phyloP scores from a whole-genome alignment of 176 grass and related monocot genomes.

The Raddia distichophylla region DNA sequence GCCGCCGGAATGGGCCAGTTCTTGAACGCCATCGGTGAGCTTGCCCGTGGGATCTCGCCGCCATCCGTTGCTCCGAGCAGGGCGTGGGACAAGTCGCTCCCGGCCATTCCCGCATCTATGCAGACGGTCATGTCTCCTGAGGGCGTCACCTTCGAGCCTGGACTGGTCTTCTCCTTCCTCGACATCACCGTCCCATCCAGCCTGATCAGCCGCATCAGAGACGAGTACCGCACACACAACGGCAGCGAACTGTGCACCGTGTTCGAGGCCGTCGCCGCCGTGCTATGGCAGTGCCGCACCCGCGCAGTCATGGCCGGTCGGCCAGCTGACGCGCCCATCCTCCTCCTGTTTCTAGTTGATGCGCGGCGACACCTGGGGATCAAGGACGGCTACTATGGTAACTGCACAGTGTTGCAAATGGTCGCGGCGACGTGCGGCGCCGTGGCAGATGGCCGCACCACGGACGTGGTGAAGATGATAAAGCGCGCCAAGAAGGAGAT shows the following conservation, averaged over 20 bases:
- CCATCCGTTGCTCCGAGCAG: neutral
- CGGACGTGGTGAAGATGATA: neutral
- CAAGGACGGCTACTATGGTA: slow-evolving; percentile 7
- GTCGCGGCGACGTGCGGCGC: neutral
- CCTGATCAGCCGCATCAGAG: slow-evolving; percentile 2
- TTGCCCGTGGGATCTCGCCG: neutral
- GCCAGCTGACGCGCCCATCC: too few relatives aligned
- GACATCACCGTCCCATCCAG: neutral
- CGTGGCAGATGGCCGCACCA: neutral
- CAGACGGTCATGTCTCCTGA: neutral
- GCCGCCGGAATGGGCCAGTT: neutral
- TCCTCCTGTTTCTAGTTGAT: neutral
- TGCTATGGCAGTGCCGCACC: slow-evolving; percentile 8
- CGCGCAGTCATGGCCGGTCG: neutral
- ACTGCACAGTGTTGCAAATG: neutral
- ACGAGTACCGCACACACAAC: neutral
- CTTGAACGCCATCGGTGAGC: slow-evolving; percentile 17
- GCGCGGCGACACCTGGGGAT: neutral
- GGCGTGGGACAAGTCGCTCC: neutral
- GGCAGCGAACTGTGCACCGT: neutral
- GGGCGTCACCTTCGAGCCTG: neutral
- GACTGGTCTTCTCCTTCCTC: neutral
- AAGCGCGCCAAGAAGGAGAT: neutral
- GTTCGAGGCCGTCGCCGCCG: neutral
- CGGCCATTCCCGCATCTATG: too few relatives aligned